phyloP scores from a whole-genome alignment of 1,284 basidiomycete species.

The Melampsora larici-populina region DNA sequence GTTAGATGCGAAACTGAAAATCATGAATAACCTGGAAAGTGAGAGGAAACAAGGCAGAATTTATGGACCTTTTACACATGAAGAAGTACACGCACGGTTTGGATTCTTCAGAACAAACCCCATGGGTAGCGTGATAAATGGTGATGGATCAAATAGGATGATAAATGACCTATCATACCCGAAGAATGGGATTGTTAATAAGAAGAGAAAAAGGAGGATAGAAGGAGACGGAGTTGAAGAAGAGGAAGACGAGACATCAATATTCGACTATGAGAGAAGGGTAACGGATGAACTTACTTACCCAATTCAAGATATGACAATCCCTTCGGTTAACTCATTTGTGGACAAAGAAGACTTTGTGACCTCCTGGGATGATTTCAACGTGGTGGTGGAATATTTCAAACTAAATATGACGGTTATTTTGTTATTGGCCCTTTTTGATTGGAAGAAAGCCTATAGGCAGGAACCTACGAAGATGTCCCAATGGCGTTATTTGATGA shows the following conservation, averaged over 20 bases:
- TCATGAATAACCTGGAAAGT: no score
- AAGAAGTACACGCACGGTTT: background rate
- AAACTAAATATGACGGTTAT: no score
- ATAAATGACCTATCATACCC: slow-evolving; percentile 17
- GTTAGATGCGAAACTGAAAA: no score
- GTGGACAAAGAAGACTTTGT: background rate
- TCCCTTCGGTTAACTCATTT: slow-evolving; percentile 14
- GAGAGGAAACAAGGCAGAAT: background rate
- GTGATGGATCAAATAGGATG: background rate
- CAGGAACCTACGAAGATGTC: background rate
- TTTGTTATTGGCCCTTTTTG: background rate
- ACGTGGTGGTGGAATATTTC: background rate
- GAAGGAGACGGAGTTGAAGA: no score
- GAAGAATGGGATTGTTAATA: background rate
- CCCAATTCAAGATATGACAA: background rate
- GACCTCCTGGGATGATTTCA: slow-evolving; percentile 21
- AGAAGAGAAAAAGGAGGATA: no score
- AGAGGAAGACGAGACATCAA: no score
- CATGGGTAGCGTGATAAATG: background rate
- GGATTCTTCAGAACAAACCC: slow-evolving; percentile 9
- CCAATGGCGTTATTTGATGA: slow-evolving; percentile 2
- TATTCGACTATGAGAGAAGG: no score
- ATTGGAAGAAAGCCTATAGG: no score
- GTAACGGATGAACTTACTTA: no score
- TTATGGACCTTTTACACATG: slow-evolving; percentile 17